A percentile compares a stretch with the other conserved stretches of the same genome.
phyloP scores from a whole-genome alignment of 2,329 filamentous ascomycete genomes.

The Aspergillus chevalieri region DNA sequence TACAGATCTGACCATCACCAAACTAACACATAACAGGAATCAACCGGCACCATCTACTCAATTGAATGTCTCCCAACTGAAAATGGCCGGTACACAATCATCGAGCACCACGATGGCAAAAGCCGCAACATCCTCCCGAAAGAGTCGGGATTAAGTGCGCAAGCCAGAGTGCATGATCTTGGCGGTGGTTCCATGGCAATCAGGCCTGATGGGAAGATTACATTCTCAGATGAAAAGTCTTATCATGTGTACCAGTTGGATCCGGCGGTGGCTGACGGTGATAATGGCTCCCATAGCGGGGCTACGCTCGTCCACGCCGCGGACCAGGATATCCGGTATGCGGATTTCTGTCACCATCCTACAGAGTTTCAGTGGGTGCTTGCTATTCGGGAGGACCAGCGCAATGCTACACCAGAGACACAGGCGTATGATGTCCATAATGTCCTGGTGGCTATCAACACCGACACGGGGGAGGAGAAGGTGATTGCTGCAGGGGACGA shows the following conservation, averaged over 20 bases:
- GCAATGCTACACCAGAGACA: constrained; percentile 20
- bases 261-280: constrained; percentile 29
- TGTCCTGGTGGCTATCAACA: constrained; percentile 25
- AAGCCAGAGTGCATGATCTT: constrained; percentile 49
- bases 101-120: constrained; percentile 34
- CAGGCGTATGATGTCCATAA: constrained; percentile 26
- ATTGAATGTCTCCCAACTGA: constrained; percentile 31
- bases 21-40: constrained; percentile 12
- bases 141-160: constrained; percentile 33
- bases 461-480: constrained; percentile 25
- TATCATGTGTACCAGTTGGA: constrained; percentile 41
- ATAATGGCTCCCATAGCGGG: too few species aligned
- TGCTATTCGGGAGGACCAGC: constrained; percentile 50
- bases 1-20: neutral
- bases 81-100: constrained; percentile 41
- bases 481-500: constrained; percentile 43
- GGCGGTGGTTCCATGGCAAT: constrained; percentile 45
- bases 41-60: constrained; percentile 26
- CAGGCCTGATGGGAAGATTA: constrained; percentile 33
- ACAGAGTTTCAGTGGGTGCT: constrained; percentile 38
- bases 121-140: constrained; percentile 40
- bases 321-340: constrained; percentile 30
- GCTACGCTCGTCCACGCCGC: constrained; percentile 22
- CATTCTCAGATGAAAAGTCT: constrained; percentile 43
- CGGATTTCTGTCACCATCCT: constrained; percentile 42